Conservation (phyloP, 768 basidiomycete species). For the Rhizopogon vulgaris region DNA sequence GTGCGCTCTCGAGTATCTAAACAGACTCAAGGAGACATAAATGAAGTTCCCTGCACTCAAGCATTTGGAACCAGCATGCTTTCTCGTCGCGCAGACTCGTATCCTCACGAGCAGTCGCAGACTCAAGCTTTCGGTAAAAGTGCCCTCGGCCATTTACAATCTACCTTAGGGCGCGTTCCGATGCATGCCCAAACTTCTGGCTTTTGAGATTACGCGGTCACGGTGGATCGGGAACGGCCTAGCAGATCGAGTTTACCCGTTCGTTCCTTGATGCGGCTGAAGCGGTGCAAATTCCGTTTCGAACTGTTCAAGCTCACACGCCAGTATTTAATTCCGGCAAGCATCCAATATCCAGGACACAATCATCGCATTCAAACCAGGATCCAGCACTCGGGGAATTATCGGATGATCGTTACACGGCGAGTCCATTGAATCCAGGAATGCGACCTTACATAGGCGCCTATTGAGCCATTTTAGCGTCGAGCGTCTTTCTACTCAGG, state of each 20-base stretch:
- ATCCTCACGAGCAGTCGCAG: constrained; percentile 4
- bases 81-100: constrained; percentile 6
- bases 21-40: neutral
- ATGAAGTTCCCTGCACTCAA: constrained; percentile 21
- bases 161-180: neutral
- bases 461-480: neutral
- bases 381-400: no score
- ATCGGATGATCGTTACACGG: neutral
- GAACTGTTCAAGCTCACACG: neutral
- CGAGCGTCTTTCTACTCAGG: no score
- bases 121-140: constrained; percentile 40
- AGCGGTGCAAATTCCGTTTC: neutral
- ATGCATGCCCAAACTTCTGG: neutral
- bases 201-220: neutral
- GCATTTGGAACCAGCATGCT: constrained; percentile 27
- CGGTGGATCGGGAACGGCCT: neutral
- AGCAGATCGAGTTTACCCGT: neutral
- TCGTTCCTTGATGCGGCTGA: neutral
- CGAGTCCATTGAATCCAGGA: neutral
- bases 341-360: no score
- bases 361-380: no score
- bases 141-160: constrained; percentile 18
- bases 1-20: constrained; percentile 6
- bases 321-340: neutral
- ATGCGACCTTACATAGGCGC: no score